These are phyloP conservation scores for Salix arbutifolia DNA, from an alignment of 345 rosid genomes.

Conservation along the genomic window DNA sequence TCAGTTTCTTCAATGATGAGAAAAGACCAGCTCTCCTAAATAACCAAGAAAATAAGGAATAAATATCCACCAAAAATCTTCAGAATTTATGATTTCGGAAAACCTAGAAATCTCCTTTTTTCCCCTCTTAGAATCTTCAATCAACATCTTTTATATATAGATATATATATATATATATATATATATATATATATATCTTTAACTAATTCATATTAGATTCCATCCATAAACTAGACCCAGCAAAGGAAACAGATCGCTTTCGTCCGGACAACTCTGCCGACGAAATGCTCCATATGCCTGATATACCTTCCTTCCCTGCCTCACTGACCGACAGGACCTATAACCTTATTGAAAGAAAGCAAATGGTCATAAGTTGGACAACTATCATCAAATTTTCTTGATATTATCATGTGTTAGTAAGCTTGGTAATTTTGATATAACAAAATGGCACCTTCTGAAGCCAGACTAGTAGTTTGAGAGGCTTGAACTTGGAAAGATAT, in stretches of 20 bases:
- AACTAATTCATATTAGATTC: not conserved
- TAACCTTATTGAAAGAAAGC: conserved; percentile 73
- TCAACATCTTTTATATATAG: not conserved
- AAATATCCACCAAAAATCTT: not conserved
- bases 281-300: conserved; percentile 25
- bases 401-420: not conserved
- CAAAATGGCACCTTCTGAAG: not conserved
- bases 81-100: not conserved
- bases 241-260: conserved; percentile 19
- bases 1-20: not conserved
- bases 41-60: not conserved
- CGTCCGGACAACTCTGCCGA: conserved; percentile 24
- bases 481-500: not conserved
- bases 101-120: conserved; percentile 7
- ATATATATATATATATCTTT: not conserved
- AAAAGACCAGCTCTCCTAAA: not conserved
- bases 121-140: not conserved
- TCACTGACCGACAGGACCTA: conserved; percentile 39
- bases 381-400: not conserved
- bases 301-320: conserved; percentile 26
- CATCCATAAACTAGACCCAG: conserved; percentile 30
- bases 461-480: not conserved
- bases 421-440: not conserved
- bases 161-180: no score
- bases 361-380: conserved; percentile 70